Evolutionary conservation across 2,329 filamentous ascomycete genomes (phyloP).

Genomic region (Alternaria angustiovoidea): DNA sequence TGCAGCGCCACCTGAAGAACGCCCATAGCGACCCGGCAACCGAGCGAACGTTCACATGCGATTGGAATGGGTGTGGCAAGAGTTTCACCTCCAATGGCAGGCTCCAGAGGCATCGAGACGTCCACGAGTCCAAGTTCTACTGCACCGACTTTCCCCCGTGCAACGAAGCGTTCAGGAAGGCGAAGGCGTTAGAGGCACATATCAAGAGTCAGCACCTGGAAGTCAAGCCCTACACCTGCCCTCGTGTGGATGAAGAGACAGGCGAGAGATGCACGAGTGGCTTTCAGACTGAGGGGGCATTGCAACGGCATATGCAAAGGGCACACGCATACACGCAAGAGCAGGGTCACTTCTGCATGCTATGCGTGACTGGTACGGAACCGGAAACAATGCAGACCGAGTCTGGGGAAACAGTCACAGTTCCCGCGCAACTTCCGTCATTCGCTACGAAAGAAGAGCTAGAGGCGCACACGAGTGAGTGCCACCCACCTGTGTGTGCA

Average conservation of each 20-base stretch:
- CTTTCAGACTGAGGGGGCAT: conserved; percentile 76
- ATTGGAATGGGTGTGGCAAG: conserved; percentile 77
- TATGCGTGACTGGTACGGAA: conserved; percentile 63
- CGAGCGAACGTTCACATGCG: conserved; percentile 73
- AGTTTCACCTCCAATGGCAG: conserved; percentile 82
- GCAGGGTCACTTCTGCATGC: conserved; percentile 75
- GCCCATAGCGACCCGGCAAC: conserved; percentile 69
- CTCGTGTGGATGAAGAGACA: conserved; percentile 62
- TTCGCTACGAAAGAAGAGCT: conserved; percentile 79
- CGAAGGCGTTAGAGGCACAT: conserved; percentile 84
- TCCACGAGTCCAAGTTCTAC: conserved; percentile 79
- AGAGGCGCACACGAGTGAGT: conserved; percentile 74
- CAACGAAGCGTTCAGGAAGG: conserved; percentile 82
- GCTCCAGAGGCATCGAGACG: conserved; percentile 77
- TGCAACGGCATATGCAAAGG: conserved; percentile 75
- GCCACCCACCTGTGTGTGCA: conserved; percentile 75
- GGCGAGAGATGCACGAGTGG: conserved; percentile 68
- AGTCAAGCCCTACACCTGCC: conserved; percentile 75
- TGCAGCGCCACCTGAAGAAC: conserved; percentile 84
- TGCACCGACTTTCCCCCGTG: conserved; percentile 77
- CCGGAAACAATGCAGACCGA: conserved; percentile 40
- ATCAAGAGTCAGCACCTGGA: conserved; percentile 78
- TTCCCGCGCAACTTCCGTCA: conserved; percentile 21
- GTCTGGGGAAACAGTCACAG: not conserved
- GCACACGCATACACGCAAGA: conserved; percentile 69